Conservation (phyloP, 169 alveolate genomes). For the Babesia caballi region DNA sequence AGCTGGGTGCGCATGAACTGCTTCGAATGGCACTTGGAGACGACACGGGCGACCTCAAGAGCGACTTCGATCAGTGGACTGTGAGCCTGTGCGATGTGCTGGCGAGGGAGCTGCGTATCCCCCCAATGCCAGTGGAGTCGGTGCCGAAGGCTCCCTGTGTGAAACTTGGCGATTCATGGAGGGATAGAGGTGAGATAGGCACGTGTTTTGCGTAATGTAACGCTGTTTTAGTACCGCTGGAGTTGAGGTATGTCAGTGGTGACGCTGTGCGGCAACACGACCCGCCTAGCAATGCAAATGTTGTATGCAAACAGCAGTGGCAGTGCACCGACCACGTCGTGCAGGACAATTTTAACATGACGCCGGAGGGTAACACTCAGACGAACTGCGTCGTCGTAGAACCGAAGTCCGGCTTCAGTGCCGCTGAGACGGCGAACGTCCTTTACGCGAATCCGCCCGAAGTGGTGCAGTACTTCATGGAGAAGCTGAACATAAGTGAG, state of each 20-base stretch:
- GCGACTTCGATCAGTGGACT: constrained; percentile 75
- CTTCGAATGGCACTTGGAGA: constrained; percentile 67
- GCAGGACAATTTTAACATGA: constrained; percentile 25
- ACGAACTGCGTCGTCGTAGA: constrained; percentile 40
- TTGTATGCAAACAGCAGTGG: constrained; percentile 43
- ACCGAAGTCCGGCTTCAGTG: constrained; percentile 33
- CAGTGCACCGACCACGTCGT: constrained; percentile 32
- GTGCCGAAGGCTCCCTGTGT: neutral
- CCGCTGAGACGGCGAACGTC: constrained; percentile 74
- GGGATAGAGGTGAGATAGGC: constrained; percentile 38
- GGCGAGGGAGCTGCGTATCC: neutral
- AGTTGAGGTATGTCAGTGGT: constrained; percentile 13
- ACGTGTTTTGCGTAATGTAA: neutral
- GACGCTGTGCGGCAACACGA: neutral
- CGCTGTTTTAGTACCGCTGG: constrained; percentile 19
- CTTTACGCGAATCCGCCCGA: constrained; percentile 68
- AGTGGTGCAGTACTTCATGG: constrained; percentile 55
- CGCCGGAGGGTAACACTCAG: constrained; percentile 58
- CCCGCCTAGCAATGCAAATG: neutral
- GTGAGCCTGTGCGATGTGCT: constrained; percentile 45
- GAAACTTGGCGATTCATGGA: constrained; percentile 37
- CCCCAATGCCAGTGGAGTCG: neutral
- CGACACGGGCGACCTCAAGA: constrained; percentile 67
- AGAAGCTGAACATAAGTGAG: constrained; percentile 36
- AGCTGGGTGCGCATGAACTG: constrained; percentile 61